Conservation (phyloP, 768 basidiomycete species). For the Psilocybe cubensis region DNA sequence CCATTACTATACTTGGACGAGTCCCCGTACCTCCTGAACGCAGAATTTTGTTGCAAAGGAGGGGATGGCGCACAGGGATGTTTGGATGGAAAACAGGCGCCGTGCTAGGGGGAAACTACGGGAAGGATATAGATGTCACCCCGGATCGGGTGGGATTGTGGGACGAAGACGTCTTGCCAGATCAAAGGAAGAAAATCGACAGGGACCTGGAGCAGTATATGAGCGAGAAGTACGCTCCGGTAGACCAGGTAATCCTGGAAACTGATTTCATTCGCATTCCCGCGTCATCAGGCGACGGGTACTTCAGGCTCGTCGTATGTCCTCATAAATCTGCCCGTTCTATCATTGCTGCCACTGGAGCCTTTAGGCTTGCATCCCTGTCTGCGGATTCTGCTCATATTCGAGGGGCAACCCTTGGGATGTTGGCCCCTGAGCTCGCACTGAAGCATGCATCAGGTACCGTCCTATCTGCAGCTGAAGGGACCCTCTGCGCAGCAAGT, state of each 20-base stretch:
- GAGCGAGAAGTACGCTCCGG: background rate
- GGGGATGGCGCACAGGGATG: background rate
- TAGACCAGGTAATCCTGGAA: background rate
- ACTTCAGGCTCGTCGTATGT: background rate
- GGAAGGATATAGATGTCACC: background rate
- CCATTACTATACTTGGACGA: background rate
- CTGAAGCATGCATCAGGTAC: background rate
- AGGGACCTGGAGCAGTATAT: background rate
- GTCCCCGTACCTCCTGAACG: background rate
- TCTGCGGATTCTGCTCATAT: background rate
- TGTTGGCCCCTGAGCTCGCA: background rate
- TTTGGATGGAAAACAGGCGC: background rate
- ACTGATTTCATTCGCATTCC: slow-evolving; percentile 1
- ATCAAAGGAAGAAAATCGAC: background rate
- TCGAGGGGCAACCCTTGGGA: background rate
- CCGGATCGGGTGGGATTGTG: background rate
- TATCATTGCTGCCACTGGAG: background rate
- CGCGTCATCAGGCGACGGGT: background rate
- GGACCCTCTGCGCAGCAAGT: background rate
- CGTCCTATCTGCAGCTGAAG: background rate
- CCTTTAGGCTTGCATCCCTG: background rate
- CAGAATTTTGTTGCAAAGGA: background rate
- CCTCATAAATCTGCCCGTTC: background rate
- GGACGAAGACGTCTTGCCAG: background rate
- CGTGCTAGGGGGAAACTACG: background rate